Evolutionary conservation across 768 basidiomycete species (phyloP), one percentile per base, ranked within the genome.

Genomic region (Trametes coccinea): DNA sequence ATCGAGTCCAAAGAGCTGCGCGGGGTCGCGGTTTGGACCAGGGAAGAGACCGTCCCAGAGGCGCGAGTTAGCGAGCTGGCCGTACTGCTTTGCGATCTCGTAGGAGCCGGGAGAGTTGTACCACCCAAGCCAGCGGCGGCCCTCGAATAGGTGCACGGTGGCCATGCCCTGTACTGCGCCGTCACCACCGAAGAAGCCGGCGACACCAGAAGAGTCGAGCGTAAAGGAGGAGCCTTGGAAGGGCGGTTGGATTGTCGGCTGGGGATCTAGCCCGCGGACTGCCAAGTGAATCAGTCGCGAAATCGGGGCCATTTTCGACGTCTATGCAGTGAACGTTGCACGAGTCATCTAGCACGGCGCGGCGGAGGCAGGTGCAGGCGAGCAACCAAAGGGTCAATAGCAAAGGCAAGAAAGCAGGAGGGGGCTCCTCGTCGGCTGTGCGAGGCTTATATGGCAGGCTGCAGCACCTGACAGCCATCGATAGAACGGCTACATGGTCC

Each of bases 111-210:
- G 62, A 5, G 62, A 39, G 49, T 64, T 64, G 62, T 60, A 64
- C 62, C 62, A 64, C 10, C 62, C 62, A 13, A 47, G 10, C 58
- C 58, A 64, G 44, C 62, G 58, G 33, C 62, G 62, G 29, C 40
- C 31, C 33, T 50, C 29, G 48, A 59, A 53, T 9, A 64, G 62
- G 58, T 64, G 53, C 2, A 64, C 62, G 43, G 62, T 64, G 4
- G 58, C 53, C 62, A 64, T 64, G 34, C 58, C 58, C 4, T 54
- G 48, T 27, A 64, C 62, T 1, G 62, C 62, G 30, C 56, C 45
- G 17, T 64, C 58, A 43, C 62, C 62, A 31, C 62, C 62, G 44
- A 64, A 64, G 58, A 64, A 64, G n/a, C 58, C 58, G 8, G 62
- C 58, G 49, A 64, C 53, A 31, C 62, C 58, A 8, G 52, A 53